A percentile compares a stretch with the other conserved stretches of the same genome.
Evolutionary conservation across 2,329 filamentous ascomycete genomes (phyloP).

Genomic region (Thielaviopsis punctulata): DNA sequence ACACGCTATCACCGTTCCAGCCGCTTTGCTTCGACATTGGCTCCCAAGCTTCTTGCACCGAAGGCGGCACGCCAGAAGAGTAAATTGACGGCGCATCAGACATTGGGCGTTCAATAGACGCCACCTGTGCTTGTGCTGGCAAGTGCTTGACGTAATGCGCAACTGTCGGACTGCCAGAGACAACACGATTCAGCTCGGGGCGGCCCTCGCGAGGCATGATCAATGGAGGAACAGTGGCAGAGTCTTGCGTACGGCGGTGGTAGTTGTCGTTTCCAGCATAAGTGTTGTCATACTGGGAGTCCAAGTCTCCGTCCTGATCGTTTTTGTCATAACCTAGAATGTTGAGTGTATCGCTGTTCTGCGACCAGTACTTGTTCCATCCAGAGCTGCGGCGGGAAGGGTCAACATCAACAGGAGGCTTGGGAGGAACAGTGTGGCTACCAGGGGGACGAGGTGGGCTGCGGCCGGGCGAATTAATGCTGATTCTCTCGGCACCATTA

Average conservation of each 20-base stretch:
- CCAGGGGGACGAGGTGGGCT: slow-evolving; percentile 8
- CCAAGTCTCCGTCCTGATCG: slow-evolving; percentile 31
- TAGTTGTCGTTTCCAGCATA: slow-evolving; percentile 29
- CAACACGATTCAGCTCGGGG: slow-evolving; percentile 46
- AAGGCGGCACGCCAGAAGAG: slow-evolving; percentile 49
- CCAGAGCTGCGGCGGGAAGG: slow-evolving; percentile 45
- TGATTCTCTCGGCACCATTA: slow-evolving; percentile 3
- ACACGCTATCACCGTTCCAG: slow-evolving; percentile 33
- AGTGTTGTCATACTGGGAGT: slow-evolving; percentile 27
- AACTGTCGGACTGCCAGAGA: slow-evolving; percentile 52
- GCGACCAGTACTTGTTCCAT: slow-evolving; percentile 65
- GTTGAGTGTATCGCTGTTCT: slow-evolving; percentile 47
- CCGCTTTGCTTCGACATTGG: slow-evolving; percentile 26
- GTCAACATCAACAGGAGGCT: slow-evolving; percentile 18
- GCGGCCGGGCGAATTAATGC: slow-evolving; percentile 9
- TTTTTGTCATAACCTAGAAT: slow-evolving; percentile 42
- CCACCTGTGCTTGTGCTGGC: slow-evolving; percentile 33
- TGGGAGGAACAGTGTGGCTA: slow-evolving; percentile 2
- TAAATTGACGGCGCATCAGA: slow-evolving; percentile 38
- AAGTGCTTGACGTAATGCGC: slow-evolving; percentile 37
- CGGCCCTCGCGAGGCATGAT: slow-evolving; percentile 41
- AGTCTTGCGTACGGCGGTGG: slow-evolving; percentile 42
- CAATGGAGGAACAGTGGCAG: slow-evolving; percentile 53
- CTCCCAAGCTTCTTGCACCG: slow-evolving; percentile 40
- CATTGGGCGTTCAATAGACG: slow-evolving; percentile 40